A percentile compares a stretch with the other conserved stretches of the same genome.
Conservation (phyloP, 768 basidiomycete species). For the Atractiella rhizophila region DNA sequence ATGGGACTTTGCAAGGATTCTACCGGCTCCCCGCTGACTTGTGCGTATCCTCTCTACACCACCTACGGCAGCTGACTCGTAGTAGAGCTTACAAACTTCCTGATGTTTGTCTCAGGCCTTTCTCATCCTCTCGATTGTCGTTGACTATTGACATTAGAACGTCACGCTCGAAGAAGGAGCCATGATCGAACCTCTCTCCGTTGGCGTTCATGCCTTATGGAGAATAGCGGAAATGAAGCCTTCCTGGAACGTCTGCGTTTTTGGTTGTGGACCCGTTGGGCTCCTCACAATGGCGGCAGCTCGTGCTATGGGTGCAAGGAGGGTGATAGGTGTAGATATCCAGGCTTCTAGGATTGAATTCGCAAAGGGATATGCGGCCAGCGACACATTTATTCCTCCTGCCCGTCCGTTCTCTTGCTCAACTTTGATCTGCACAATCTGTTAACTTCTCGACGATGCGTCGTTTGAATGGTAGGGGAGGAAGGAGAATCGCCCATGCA, state of each 20-base stretch:
- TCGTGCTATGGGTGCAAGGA: too few species aligned
- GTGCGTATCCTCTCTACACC: conserved; percentile 10
- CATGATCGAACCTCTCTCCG: conserved; percentile 85
- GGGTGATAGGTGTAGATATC: too few species aligned
- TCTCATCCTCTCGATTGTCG: not conserved
- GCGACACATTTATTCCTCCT: too few species aligned
- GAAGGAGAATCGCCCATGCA: too few species aligned
- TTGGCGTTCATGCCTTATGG: conserved; percentile 65
- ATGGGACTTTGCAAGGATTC: conserved; percentile 30
- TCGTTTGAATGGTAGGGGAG: too few species aligned
- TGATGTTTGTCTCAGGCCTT: too few species aligned
- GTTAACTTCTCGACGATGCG: too few species aligned
- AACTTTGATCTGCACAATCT: too few species aligned
- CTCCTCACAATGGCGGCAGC: conserved; percentile 32
- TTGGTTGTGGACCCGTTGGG: conserved; percentile 33
- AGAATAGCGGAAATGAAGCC: conserved; percentile 47
- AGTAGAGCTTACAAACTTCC: not conserved
- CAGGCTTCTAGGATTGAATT: too few species aligned
- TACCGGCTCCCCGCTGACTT: conserved; percentile 68
- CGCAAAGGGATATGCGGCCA: too few species aligned
- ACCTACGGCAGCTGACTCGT: too few species aligned
- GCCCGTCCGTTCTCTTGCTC: too few species aligned
- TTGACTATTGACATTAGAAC: conserved; percentile 18
- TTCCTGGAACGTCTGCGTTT: conserved; percentile 52
- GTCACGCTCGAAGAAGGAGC: conserved; percentile 82